Evolutionary conservation across 148 eudicot species (phyloP).

Genomic region (Linanthus parryae): DNA sequence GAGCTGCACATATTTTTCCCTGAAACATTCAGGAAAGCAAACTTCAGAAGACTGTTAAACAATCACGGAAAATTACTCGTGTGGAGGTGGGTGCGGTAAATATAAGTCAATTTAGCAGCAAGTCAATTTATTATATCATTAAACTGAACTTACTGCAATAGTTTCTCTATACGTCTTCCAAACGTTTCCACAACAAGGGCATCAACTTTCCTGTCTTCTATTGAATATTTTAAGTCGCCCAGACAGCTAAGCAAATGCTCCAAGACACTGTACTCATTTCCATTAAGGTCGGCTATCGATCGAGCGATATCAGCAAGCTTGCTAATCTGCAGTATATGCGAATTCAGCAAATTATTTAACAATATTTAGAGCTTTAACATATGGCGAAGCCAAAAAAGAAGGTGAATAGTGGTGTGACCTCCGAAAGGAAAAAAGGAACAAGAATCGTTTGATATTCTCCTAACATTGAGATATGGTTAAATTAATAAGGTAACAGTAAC

Average conservation of each 20-base stretch:
- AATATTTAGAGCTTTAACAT: neutral
- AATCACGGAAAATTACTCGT: neutral
- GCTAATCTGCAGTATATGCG: slow-evolving; percentile 52
- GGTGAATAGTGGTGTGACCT: too few species aligned
- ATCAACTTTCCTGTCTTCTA: slow-evolving; percentile 96
- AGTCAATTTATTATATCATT: slow-evolving; percentile 4
- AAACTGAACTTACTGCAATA: slow-evolving; percentile 75
- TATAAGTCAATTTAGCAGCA: too few species aligned
- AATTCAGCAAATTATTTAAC: slow-evolving; percentile 8
- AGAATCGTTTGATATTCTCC: too few species aligned
- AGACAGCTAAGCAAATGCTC: slow-evolving; percentile 70
- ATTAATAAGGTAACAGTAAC: too few species aligned
- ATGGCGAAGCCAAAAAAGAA: neutral
- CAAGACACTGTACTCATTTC: slow-evolving; percentile 68
- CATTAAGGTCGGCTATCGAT: slow-evolving; percentile 65
- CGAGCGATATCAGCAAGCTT: slow-evolving; percentile 86
- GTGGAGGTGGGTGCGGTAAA: neutral
- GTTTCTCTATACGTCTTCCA: slow-evolving; percentile 94
- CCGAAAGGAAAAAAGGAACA: too few species aligned
- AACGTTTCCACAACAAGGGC: slow-evolving; percentile 98
- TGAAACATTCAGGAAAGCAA: slow-evolving; percentile 17
- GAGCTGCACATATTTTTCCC: slow-evolving; percentile 91
- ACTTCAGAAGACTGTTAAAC: too few species aligned
- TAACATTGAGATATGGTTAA: too few species aligned
- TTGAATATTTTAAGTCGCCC: slow-evolving; percentile 91